Evolutionary conservation across 176 grass and related monocot genomes (phyloP), one percentile per base, ranked within the genome.

Genomic region (Phoenix roebelenii): DNA sequence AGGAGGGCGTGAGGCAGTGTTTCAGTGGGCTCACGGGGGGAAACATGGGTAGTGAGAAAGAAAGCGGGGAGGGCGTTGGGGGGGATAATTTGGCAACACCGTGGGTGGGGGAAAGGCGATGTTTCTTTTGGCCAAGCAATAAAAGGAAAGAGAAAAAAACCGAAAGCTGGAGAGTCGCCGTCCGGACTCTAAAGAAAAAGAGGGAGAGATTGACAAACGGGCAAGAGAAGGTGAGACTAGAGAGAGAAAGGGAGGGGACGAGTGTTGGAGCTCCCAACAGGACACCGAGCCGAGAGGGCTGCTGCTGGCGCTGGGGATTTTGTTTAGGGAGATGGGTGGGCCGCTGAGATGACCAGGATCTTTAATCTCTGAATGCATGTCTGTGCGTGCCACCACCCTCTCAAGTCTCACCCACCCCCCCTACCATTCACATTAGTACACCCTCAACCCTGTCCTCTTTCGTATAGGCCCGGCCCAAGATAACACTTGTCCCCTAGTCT

Each of bases 81-180:
- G 15, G 23, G 49, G 55, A 17, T 48, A 71, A 80, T 51, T 55
- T 57, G 29, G 65, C 44, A 66, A 44, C 25, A 55, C 66, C 52
- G 71, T 79, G 77, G 30, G 5, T 50, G 28, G 50, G 50, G 20
- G 61, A 89, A 80, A 85, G 69, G 69, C 15, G 16, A 54, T 26
- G 75, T 57, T 79, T 80, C 85, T 85, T 85, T 89, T 55, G 32
- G 79, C 82, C 89, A 89, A 95, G 85, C 73, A 69, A 68, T 67
- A 76, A 84, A 87, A 78, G 73, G 44, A 24, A 18, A 25, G 3
- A 4, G 29, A 15, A 48, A 64, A 67, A 50, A 72, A 74, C 59
- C 79, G 68, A 81, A 89, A 78, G 77, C 54, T 68, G 66, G 51
- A 69, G 66, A 23, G 51, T 76, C 80, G 30, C 50, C 63, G 51